phyloP scores from a whole-genome alignment of 164 flowering plant genomes.

The Annona cherimola region DNA sequence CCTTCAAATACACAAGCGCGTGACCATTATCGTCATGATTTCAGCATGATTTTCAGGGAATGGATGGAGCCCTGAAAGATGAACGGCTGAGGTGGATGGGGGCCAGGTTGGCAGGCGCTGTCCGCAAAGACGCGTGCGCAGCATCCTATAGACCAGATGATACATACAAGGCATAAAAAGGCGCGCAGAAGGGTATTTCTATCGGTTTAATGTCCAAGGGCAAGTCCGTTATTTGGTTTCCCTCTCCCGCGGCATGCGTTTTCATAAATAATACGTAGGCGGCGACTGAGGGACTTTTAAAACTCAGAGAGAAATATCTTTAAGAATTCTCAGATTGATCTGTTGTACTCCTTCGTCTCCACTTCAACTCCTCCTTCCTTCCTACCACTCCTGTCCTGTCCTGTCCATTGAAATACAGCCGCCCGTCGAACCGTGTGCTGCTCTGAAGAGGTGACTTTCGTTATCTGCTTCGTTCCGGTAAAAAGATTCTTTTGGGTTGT shows the following conservation, averaged over 20 bases:
- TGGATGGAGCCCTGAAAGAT: neutral
- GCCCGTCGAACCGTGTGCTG: neutral
- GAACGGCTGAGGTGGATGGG: neutral
- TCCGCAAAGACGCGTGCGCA: neutral
- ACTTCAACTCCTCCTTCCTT: neutral
- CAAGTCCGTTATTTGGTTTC: neutral
- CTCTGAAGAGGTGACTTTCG: neutral
- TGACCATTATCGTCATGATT: neutral
- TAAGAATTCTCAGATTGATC: too few relatives aligned
- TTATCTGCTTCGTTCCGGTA: neutral
- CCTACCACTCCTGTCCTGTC: neutral
- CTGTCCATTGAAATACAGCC: neutral
- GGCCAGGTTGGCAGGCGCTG: neutral
- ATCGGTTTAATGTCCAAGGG: neutral
- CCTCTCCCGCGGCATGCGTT: neutral
- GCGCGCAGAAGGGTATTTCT: neutral
- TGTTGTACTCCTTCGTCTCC: neutral
- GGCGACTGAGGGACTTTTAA: conserved; percentile 1
- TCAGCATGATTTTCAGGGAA: neutral
- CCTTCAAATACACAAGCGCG: neutral
- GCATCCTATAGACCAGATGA: too few relatives aligned
- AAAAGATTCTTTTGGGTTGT: neutral
- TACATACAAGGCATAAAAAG: neutral
- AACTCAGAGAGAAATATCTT: neutral
- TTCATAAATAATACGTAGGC: neutral